phyloP scores from a whole-genome alignment of 805 yeast genomes.

The Metschnikowia orientalis region DNA sequence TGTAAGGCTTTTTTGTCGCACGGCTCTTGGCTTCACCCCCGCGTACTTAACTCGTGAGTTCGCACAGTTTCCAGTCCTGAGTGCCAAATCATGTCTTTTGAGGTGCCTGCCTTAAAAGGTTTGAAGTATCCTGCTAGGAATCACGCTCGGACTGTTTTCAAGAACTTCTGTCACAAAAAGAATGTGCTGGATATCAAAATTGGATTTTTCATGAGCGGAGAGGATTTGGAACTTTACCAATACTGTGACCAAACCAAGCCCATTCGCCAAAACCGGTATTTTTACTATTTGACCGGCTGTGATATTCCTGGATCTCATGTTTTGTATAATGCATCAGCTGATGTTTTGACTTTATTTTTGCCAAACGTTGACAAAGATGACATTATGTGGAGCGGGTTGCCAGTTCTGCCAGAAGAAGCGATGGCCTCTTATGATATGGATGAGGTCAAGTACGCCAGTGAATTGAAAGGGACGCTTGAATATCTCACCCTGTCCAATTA shows the following conservation, averaged over 20 bases:
- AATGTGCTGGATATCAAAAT: conserved; percentile 20
- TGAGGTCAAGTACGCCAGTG: conserved; percentile 61
- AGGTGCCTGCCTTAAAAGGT: conserved; percentile 4
- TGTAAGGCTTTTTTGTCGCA: no score
- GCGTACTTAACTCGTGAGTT: background rate
- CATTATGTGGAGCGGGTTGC: conserved; percentile 95
- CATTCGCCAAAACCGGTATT: conserved; percentile 87
- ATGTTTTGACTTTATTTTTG: conserved; percentile 64
- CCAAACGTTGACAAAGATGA: conserved; percentile 86
- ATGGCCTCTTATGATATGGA: conserved; percentile 69
- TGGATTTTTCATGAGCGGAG: conserved; percentile 59
- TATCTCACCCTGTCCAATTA: conserved; percentile 23
- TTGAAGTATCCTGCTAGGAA: conserved; percentile 75
- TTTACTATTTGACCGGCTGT: conserved; percentile 81
- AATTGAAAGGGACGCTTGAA: conserved; percentile 37
- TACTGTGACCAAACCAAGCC: conserved; percentile 78
- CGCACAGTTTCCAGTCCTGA: background rate
- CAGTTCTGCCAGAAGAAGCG: conserved; percentile 66
- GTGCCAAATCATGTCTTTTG: conserved; percentile 1
- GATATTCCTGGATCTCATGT: conserved; percentile 74
- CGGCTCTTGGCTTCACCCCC: no score
- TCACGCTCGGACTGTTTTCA: conserved; percentile 58
- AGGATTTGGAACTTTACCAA: conserved; percentile 52
- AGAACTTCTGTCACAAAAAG: conserved; percentile 29
- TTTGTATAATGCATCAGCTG: conserved; percentile 49